Base-by-base conservation (phyloP, 2,329 filamentous ascomycete genomes). In the Aspergillus hortae region DNA sequence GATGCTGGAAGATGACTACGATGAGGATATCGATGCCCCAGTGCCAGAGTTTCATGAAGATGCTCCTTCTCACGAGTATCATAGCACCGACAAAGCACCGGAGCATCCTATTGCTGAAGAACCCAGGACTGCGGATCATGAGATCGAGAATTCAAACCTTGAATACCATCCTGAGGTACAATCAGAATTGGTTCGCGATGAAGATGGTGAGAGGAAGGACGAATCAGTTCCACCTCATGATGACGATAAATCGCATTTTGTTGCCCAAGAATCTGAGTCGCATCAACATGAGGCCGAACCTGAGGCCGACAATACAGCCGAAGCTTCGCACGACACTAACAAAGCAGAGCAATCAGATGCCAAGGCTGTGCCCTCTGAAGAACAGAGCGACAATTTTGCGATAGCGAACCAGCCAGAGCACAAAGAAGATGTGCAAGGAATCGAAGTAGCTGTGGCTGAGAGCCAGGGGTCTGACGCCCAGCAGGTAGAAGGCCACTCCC, bases 1-100 rank as follows among this genome's bases (percentile, higher is more conserved):
- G 46, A 74, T 74, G 71, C 51, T 68, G 23, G 70, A 72, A 47
- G 67, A 70, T 32, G 71, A 72, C 42, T 69, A 68, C 32, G 66
- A 66, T 45, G 67, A 70, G 53, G 62, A 67, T 44, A 61, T 64
- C 36, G 67, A 70, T 56, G 63, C 63, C 25, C 59, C 65, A 2
- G 59, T 68, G 14, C 61, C 61, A 17, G 51, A 64, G 43, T 6
- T 19, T 4, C 17, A 11, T 19, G 27, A 44, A 27, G 44, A 40
- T 15, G 44, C 17, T 17, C 43, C 54, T 6, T 11, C 42, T 44
- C 54, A 56, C 40, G 19, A 55, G 7, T 23, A 48, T 30, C 27
- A 11, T 30, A 30, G 27, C 27, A 11, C 27, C 27, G 27, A 30
- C 12, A 17, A 45, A 5, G 10, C 46, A 12, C 43, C 42, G 33